Evolutionary conservation across 2,329 filamentous ascomycete species (phyloP).

Genomic region (Parafenestella ontariensis): DNA sequence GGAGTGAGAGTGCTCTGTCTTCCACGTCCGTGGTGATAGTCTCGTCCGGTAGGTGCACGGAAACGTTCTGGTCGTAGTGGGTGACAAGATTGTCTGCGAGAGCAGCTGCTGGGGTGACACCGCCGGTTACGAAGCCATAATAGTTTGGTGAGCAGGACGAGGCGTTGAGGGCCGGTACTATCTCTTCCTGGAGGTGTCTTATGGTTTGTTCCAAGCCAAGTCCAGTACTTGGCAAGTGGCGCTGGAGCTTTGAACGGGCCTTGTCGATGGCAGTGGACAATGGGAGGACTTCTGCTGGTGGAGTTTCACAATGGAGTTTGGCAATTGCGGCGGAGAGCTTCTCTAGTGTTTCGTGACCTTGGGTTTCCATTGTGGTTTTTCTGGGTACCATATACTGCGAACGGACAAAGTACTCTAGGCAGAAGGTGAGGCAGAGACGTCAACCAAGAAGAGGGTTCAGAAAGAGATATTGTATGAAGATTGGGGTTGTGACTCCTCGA

Average conservation of each 20-base stretch:
- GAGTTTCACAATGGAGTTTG: conserved; percentile 25
- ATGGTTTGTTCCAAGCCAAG: conserved; percentile 53
- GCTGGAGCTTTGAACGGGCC: conserved; percentile 46
- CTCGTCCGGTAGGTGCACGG: conserved; percentile 80
- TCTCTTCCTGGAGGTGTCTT: conserved; percentile 54
- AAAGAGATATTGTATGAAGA: not conserved
- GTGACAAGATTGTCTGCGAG: conserved; percentile 86
- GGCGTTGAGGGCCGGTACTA: conserved; percentile 67
- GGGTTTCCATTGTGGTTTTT: conserved; percentile 16
- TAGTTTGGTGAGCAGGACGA: conserved; percentile 63
- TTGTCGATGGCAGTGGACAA: conserved; percentile 31
- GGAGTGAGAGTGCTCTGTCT: conserved; percentile 71
- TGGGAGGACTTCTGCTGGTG: conserved; percentile 45
- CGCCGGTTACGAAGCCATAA: conserved; percentile 90
- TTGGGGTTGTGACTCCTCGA: not conserved
- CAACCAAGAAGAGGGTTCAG: not conserved
- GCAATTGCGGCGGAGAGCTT: conserved; percentile 34
- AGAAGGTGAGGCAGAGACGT: too few species aligned
- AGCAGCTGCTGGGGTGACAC: conserved; percentile 77
- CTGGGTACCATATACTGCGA: not conserved
- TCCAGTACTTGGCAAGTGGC: conserved; percentile 49
- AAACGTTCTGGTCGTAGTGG: conserved; percentile 81
- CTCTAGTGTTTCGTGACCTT: conserved; percentile 18
- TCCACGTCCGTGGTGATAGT: conserved; percentile 80
- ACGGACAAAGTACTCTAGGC: not conserved